Percentiles rank a stretch among this genome's conserved stretches.
phyloP scores from a whole-genome alignment of 164 flowering plant genomes.

The Tinospora cordifolia region DNA sequence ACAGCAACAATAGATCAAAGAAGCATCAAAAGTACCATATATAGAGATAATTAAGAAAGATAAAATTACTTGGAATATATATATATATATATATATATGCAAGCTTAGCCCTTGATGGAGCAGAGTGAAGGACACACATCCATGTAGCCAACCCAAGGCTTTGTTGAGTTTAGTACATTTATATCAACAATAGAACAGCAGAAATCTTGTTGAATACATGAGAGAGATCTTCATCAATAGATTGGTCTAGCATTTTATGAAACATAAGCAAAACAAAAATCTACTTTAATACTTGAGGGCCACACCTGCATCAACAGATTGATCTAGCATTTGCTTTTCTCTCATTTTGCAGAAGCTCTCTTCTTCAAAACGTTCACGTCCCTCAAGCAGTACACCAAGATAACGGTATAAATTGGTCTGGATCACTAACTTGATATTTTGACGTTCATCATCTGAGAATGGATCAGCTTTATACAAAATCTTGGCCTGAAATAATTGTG shows the following conservation, averaged over 20 bases:
- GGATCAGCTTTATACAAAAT: constrained; percentile 67
- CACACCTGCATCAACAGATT: constrained; percentile 28
- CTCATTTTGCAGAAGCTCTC: constrained; percentile 41
- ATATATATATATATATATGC: too few relatives aligned
- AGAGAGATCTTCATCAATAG: too few relatives aligned
- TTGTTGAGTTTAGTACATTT: too few relatives aligned
- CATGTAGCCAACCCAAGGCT: too few relatives aligned
- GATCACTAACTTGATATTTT: constrained; percentile 63
- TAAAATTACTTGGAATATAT: too few relatives aligned
- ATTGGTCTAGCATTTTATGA: not conserved
- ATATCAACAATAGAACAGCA: too few relatives aligned
- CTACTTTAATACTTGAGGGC: not conserved
- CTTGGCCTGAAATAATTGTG: constrained; percentile 57
- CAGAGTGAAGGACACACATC: too few relatives aligned
- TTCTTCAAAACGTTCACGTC: constrained; percentile 95
- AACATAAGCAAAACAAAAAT: not conserved
- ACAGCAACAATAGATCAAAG: too few relatives aligned
- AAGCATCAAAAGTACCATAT: too few relatives aligned
- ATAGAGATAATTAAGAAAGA: too few relatives aligned
- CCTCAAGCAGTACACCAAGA: constrained; percentile 91
- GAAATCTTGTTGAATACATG: too few relatives aligned
- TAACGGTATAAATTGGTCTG: constrained; percentile 82
- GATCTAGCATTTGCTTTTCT: constrained; percentile 24
- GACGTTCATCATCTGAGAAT: constrained; percentile 72
- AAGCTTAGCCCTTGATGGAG: too few relatives aligned